Evolutionary conservation across 2,329 filamentous ascomycete genomes (phyloP), one percentile per base, ranked within the genome.

Genomic region (Colletotrichum chrysophilum): DNA sequence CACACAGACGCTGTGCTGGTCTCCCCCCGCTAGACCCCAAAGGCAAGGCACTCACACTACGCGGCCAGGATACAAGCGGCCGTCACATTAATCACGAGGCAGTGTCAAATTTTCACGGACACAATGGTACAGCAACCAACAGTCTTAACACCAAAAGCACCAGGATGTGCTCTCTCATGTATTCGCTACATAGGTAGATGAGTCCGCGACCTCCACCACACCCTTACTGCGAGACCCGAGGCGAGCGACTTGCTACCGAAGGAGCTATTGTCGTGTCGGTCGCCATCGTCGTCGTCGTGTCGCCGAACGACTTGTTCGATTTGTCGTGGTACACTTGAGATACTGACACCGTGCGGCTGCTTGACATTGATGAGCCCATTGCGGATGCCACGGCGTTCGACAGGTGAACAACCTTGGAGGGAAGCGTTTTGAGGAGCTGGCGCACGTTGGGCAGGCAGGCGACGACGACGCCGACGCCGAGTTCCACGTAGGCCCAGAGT

Each of bases 391-490:
- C 21, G 26, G 12, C 70, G 26, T 28, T 74, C 26, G 60, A 65
- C n/a, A 74, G 26, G 21, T 66, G 48, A 12, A 38, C n/a, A 14
- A 74, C 61, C 52, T 71, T 71, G 28, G 67, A 61, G 9, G 72
- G 28, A 7, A 71, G 24, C 13, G 24, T 43, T 55, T 66, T 71
- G 1, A 86, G 78, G 0, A 86, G 74, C 2, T 84, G 79, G 7
- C 83, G 80, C 2, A 85, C 70, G 1, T 82, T 80, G 0, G 85
- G 85, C 80, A 86, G 79, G 62, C 85, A 86, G 4, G 82, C 83
- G 70, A 85, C 85, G 4, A 86, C 82, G 7, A 86, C 79, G 30
- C 82, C 84, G 14, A 86, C 81, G 48, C 83, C 83, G 62, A 84
- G 81, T 71, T 87, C 85, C 13, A 87, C 80, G 2, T 79, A 81